Evolutionary conservation across 257 asterid species (phyloP).

Genomic region (Penstemon barbatus): DNA sequence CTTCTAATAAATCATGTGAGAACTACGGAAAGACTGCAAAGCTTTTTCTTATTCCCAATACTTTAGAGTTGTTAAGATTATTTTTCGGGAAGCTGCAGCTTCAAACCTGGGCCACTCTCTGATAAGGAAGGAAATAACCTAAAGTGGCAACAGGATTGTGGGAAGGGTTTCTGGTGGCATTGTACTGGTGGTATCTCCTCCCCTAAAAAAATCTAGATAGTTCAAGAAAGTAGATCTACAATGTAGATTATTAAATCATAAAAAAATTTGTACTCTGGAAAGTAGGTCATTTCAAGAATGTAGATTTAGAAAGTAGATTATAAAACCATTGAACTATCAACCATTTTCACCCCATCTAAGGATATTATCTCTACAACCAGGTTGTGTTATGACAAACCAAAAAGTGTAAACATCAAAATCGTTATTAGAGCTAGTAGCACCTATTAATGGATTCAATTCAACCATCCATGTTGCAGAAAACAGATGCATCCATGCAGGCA

Average conservation of each 20-base stretch:
- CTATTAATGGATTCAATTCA: not conserved
- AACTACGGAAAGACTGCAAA: not conserved
- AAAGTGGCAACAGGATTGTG: no score
- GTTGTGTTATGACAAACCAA: not conserved
- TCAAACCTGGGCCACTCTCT: no score
- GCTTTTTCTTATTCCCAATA: not conserved
- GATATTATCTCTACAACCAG: not conserved
- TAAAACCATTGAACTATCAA: not conserved
- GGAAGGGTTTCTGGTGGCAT: no score
- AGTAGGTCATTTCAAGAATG: no score
- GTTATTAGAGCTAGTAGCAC: not conserved
- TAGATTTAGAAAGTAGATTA: no score
- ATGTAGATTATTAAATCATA: no score
- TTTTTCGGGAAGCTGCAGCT: no score
- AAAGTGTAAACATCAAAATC: no score
- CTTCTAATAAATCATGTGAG: not conserved
- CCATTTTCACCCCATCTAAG: not conserved
- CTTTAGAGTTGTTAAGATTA: no score
- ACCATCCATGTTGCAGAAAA: not conserved
- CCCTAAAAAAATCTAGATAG: not conserved
- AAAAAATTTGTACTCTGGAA: no score
- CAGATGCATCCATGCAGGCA: constrained; percentile 3
- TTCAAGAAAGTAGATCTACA: not conserved
- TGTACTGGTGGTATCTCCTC: not conserved
- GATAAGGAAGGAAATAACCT: no score